phyloP scores from a whole-genome alignment of 331 rosid species.

The Dryas integrifolia region DNA sequence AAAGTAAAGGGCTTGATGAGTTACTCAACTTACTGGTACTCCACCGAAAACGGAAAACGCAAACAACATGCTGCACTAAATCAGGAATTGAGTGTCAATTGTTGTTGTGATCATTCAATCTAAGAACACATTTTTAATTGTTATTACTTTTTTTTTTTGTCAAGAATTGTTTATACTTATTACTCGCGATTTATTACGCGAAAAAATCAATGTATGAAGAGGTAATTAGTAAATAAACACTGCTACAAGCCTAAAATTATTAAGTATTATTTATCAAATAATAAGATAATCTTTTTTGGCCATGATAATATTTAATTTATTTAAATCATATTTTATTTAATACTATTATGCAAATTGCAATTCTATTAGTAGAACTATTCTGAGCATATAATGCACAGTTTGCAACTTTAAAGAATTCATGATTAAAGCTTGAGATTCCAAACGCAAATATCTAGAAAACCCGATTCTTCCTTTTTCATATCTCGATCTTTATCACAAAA shows the following conservation, averaged over 20 bases:
- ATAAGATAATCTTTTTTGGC: too few species aligned
- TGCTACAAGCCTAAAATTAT: too few species aligned
- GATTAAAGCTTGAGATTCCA: constrained; percentile 36
- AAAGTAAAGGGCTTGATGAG: too few species aligned
- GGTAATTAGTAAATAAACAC: too few species aligned
- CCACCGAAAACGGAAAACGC: not conserved
- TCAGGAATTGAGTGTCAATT: not conserved
- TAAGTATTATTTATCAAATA: too few species aligned
- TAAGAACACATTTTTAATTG: not conserved
- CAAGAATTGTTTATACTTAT: not conserved
- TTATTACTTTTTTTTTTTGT: not conserved
- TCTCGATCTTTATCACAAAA: constrained; percentile 29
- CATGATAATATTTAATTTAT: too few species aligned
- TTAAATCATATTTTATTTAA: too few species aligned
- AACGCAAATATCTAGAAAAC: constrained; percentile 37
- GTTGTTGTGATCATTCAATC: not conserved
- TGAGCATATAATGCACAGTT: not conserved
- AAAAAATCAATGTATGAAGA: too few species aligned
- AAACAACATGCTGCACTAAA: not conserved
- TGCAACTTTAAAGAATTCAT: not conserved
- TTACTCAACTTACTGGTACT: not conserved
- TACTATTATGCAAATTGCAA: too few species aligned
- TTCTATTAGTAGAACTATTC: too few species aligned
- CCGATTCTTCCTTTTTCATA: constrained; percentile 37
- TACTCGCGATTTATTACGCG: not conserved